Evolutionary conservation across 495 filamentous ascomycete species (phyloP).

Genomic region (Poronia punctata): DNA sequence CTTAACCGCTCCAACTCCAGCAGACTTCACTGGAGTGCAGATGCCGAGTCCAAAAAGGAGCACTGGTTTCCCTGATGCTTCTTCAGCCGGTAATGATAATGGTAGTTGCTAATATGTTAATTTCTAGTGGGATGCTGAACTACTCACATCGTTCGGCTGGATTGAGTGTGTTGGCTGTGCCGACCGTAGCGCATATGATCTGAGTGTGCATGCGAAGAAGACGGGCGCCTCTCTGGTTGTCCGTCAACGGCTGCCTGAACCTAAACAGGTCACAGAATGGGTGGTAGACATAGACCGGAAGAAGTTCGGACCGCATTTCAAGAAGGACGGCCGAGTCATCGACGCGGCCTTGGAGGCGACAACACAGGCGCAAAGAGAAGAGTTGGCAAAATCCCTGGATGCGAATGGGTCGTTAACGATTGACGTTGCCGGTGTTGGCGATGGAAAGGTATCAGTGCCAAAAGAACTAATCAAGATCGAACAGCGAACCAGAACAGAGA

Average conservation of each 20-base stretch:
- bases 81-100: neutral
- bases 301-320: slow-evolving; percentile 58
- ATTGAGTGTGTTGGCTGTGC: slow-evolving; percentile 67
- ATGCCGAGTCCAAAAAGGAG: neutral
- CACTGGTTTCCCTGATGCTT: neutral
- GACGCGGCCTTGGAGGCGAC: slow-evolving; percentile 51
- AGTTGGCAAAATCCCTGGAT: slow-evolving; percentile 42
- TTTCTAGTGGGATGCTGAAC: slow-evolving; percentile 54
- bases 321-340: slow-evolving; percentile 54
- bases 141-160: slow-evolving; percentile 61
- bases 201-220: slow-evolving; percentile 56
- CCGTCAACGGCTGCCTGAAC: slow-evolving; percentile 49
- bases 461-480: slow-evolving; percentile 52
- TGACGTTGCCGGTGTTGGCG: slow-evolving; percentile 45
- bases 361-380: slow-evolving; percentile 48
- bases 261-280: slow-evolving; percentile 53
- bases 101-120: neutral
- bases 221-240: slow-evolving; percentile 54
- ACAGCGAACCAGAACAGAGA: slow-evolving; percentile 46
- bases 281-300: slow-evolving; percentile 56
- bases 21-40: no score
- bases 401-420: slow-evolving; percentile 49
- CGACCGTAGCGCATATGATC: slow-evolving; percentile 60
- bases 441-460: slow-evolving; percentile 51
- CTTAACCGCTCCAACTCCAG: no score